phyloP scores from a whole-genome alignment of 306 rosid species.

The Luffa aegyptiaca region DNA sequence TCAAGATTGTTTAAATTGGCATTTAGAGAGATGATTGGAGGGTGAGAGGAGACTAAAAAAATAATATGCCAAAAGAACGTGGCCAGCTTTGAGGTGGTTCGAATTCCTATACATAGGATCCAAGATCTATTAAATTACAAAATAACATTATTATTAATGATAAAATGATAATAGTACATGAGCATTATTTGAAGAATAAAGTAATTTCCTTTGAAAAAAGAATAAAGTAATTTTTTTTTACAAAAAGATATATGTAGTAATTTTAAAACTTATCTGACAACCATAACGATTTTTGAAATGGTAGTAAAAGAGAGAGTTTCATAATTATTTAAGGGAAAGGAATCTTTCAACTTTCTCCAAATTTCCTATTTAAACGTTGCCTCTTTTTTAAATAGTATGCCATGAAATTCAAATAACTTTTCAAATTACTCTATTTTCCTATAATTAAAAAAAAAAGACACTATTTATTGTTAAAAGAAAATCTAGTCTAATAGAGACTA shows the following conservation, averaged over 20 bases:
- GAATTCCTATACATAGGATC: slow-evolving; percentile 8
- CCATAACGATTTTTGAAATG: neutral
- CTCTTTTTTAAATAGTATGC: too few relatives aligned
- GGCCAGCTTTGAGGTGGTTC: slow-evolving; percentile 8
- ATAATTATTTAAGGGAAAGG: neutral
- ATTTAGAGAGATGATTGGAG: neutral
- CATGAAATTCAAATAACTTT: neutral
- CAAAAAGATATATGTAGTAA: neutral
- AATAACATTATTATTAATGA: neutral
- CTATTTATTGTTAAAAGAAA: neutral
- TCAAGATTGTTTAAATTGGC: neutral
- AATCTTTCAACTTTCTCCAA: neutral
- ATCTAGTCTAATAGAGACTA: neutral
- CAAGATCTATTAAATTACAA: neutral
- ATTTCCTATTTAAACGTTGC: neutral
- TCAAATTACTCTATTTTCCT: neutral
- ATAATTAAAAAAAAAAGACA: neutral
- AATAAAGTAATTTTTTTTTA: neutral
- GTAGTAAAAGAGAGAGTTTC: neutral
- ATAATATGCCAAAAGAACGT: neutral
- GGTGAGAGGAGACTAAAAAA: neutral
- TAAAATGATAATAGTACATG: neutral
- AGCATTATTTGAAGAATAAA: neutral
- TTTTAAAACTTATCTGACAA: neutral
- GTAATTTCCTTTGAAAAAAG: neutral